These are phyloP conservation scores for Pilasporangium apinafurcum DNA, from an alignment of 352 stramenopile genomes.

Conservation along the genomic window DNA sequence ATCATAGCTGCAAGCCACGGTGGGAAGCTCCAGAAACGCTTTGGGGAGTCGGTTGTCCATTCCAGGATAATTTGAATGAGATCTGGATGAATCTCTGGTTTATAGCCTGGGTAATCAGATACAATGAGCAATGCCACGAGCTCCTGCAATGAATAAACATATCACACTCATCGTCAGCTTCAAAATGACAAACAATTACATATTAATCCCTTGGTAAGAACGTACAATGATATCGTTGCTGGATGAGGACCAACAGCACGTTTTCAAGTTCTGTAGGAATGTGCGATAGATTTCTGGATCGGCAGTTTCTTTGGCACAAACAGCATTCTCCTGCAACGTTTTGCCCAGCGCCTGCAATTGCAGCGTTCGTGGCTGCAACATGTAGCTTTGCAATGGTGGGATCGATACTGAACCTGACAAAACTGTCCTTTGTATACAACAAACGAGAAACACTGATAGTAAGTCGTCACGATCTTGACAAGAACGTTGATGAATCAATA, in stretches of 20 bases:
- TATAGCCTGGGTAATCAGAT: neutral
- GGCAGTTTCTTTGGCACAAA: constrained; percentile 18
- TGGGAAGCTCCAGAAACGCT: constrained; percentile 1
- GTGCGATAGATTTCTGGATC: constrained; percentile 12
- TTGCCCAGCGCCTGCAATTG: constrained; percentile 26
- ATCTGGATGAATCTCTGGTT: neutral
- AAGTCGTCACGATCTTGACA: too few relatives aligned
- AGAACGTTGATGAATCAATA: too few relatives aligned
- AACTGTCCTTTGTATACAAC: constrained; percentile 10
- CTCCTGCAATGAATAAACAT: too few relatives aligned
- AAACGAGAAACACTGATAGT: neutral
- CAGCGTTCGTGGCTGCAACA: constrained; percentile 25
- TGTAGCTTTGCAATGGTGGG: constrained; percentile 25
- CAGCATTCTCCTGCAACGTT: constrained; percentile 30
- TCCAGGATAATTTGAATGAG: constrained; percentile 2
- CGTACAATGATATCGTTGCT: constrained; percentile 20
- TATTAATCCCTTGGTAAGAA: neutral
- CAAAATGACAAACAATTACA: neutral
- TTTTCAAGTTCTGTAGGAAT: constrained; percentile 18
- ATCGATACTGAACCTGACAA: constrained; percentile 17
- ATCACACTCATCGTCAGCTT: too few relatives aligned
- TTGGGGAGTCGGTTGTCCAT: neutral
- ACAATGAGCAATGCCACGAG: neutral
- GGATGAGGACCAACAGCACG: constrained; percentile 9
- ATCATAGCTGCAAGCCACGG: constrained; percentile 9